phyloP scores from a whole-genome alignment of 1,284 basidiomycete species.

The Heterobasidion parviporum region DNA sequence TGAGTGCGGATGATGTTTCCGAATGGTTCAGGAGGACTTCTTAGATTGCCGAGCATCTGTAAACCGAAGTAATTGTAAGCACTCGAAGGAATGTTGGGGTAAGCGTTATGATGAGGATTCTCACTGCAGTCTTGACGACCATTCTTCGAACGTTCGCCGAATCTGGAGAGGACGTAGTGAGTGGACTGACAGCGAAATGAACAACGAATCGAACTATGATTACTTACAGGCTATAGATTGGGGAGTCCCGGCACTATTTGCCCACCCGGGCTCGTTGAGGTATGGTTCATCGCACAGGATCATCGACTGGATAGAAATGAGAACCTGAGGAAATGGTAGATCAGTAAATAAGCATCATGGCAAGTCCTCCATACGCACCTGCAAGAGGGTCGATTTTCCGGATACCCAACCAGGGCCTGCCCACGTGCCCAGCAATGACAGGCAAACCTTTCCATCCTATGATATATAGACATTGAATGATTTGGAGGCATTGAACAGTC shows the following conservation, averaged over 20 bases:
- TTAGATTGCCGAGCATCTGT: slow-evolving; percentile 82
- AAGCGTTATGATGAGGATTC: slow-evolving; percentile 14
- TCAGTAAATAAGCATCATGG: not conserved
- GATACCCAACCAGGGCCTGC: slow-evolving; percentile 46
- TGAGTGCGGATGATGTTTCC: slow-evolving; percentile 81
- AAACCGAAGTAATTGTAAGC: not conserved
- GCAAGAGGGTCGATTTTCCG: slow-evolving; percentile 22
- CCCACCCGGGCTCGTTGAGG: slow-evolving; percentile 86
- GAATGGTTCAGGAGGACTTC: slow-evolving; percentile 75
- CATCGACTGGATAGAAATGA: slow-evolving; percentile 92
- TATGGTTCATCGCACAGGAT: slow-evolving; percentile 87
- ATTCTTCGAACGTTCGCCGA: slow-evolving; percentile 83
- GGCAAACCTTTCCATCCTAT: slow-evolving; percentile 85
- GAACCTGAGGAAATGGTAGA: slow-evolving; percentile 40
- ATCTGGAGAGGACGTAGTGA: slow-evolving; percentile 34
- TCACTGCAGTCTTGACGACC: slow-evolving; percentile 80
- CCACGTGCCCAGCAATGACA: slow-evolving; percentile 90
- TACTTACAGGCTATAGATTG: slow-evolving; percentile 64
- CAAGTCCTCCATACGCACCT: slow-evolving; percentile 31
- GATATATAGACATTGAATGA: slow-evolving; percentile 1
- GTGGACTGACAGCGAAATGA: not conserved
- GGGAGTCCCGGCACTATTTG: slow-evolving; percentile 58
- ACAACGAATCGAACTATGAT: not conserved
- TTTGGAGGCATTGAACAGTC: not conserved
- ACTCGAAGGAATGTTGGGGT: not conserved